Conservation (phyloP, 139 green algal genomes). For the Chlorella sp. region DNA sequence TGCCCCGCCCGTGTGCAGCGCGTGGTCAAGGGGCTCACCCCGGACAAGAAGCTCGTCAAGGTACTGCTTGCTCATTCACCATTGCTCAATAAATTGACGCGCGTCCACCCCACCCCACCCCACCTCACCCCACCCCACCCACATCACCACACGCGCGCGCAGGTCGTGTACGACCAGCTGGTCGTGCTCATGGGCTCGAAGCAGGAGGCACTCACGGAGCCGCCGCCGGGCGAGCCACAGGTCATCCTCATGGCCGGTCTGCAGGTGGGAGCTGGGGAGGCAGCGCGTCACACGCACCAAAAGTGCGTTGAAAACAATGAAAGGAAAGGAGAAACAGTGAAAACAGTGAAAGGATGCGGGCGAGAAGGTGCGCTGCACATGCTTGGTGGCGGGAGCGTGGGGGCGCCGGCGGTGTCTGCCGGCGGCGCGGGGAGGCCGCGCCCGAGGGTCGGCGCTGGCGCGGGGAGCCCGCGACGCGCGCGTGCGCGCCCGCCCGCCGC, state of each 20-base stretch:
- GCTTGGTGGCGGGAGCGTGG: too few relatives aligned
- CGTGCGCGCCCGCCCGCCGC: too few relatives aligned
- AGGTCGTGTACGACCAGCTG: slow-evolving; percentile 90
- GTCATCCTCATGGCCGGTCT: slow-evolving; percentile 88
- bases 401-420: too few relatives aligned
- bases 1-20: too few relatives aligned
- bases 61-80: background rate
- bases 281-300: background rate
- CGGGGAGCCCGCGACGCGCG: too few relatives aligned
- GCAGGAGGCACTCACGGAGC: slow-evolving; percentile 68
- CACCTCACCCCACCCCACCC: background rate
- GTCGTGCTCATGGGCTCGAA: slow-evolving; percentile 89
- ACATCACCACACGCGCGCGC: background rate
- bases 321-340: too few relatives aligned
- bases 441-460: too few relatives aligned
- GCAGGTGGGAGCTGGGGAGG: slow-evolving; percentile 34
- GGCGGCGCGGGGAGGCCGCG: too few relatives aligned
- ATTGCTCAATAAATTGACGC: background rate
- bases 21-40: slow-evolving; percentile 86
- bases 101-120: slow-evolving; percentile 2
- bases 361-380: too few relatives aligned
- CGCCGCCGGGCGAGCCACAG: slow-evolving; percentile 36
- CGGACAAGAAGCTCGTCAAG: slow-evolving; percentile 95
- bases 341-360: background rate
- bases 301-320: too few relatives aligned